Conservation (phyloP, 257 asterid genomes). For the Solanum paucissectum region DNA sequence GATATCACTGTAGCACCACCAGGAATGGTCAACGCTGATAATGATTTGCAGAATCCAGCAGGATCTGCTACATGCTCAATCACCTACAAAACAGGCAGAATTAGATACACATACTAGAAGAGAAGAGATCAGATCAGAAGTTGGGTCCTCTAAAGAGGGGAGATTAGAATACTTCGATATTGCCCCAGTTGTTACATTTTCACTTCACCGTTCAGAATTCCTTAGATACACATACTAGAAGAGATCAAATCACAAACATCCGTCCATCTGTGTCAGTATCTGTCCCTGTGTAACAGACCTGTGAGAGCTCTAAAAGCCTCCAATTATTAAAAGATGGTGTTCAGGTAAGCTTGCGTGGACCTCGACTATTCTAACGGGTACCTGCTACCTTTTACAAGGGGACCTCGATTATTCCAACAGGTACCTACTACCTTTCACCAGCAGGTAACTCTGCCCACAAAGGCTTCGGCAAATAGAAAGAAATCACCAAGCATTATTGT, state of each 20-base stretch:
- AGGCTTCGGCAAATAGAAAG: neutral
- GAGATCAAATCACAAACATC: neutral
- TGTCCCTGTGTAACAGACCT: neutral
- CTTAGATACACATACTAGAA: neutral
- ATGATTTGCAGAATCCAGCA: conserved; percentile 77
- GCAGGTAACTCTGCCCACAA: neutral
- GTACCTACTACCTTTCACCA: neutral
- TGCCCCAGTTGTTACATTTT: neutral
- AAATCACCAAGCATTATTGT: neutral
- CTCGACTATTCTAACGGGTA: neutral
- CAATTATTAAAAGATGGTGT: neutral
- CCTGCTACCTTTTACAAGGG: neutral
- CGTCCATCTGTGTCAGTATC: neutral
- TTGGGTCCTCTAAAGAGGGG: neutral
- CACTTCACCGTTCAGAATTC: neutral
- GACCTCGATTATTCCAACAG: neutral
- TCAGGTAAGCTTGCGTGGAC: neutral
- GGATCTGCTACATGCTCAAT: conserved; percentile 96
- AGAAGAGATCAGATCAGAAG: neutral
- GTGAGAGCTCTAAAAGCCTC: neutral
- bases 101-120: neutral
- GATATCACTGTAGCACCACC: conserved; percentile 83
- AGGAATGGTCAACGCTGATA: conserved; percentile 57
- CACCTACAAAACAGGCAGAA: conserved; percentile 37
- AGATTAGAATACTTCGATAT: neutral